Percentiles rank a stretch among this genome's conserved stretches.
phyloP scores from a whole-genome alignment of 352 stramenopile species.

The Globisporangium yorkense region DNA sequence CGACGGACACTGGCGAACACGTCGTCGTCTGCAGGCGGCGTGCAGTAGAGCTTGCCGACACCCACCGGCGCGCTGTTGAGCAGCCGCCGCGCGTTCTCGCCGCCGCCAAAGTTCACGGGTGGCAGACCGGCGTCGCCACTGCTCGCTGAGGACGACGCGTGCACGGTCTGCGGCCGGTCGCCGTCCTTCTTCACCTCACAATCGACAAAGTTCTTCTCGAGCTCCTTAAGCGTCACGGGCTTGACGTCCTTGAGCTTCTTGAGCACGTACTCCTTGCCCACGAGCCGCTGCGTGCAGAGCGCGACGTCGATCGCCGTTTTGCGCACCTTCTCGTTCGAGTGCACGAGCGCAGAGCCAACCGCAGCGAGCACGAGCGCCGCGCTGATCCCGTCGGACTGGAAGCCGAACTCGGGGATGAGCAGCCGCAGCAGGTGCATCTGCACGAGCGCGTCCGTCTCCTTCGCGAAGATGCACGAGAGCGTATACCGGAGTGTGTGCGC shows the following conservation, averaged over 20 bases:
- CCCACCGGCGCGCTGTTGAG: slow-evolving; percentile 70
- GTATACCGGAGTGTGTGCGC: slow-evolving; percentile 65
- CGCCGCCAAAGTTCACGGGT: slow-evolving; percentile 35
- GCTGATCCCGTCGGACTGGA: slow-evolving; percentile 65
- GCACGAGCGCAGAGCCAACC: slow-evolving; percentile 38
- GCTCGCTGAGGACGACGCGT: slow-evolving; percentile 17
- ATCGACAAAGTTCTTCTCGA: slow-evolving; percentile 82
- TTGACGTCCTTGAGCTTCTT: slow-evolving; percentile 69
- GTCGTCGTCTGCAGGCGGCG: slow-evolving; percentile 32
- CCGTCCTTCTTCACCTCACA: slow-evolving; percentile 27
- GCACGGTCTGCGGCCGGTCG: slow-evolving; percentile 54
- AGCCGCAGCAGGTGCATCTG: slow-evolving; percentile 81
- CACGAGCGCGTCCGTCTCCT: slow-evolving; percentile 60
- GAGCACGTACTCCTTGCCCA: slow-evolving; percentile 68
- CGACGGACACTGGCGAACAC: slow-evolving; percentile 13
- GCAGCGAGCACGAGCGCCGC: slow-evolving; percentile 39
- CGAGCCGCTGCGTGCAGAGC: slow-evolving; percentile 62
- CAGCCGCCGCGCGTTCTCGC: slow-evolving; percentile 40
- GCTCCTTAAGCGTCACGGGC: slow-evolving; percentile 68
- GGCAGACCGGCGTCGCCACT: slow-evolving; percentile 15
- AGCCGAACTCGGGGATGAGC: slow-evolving; percentile 72
- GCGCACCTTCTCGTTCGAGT: slow-evolving; percentile 69
- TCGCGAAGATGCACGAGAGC: slow-evolving; percentile 66
- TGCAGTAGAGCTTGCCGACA: slow-evolving; percentile 57
- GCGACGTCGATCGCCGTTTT: slow-evolving; percentile 74